Evolutionary conservation across 768 basidiomycete species (phyloP).

Genomic region (Kwoniella heveanensis): DNA sequence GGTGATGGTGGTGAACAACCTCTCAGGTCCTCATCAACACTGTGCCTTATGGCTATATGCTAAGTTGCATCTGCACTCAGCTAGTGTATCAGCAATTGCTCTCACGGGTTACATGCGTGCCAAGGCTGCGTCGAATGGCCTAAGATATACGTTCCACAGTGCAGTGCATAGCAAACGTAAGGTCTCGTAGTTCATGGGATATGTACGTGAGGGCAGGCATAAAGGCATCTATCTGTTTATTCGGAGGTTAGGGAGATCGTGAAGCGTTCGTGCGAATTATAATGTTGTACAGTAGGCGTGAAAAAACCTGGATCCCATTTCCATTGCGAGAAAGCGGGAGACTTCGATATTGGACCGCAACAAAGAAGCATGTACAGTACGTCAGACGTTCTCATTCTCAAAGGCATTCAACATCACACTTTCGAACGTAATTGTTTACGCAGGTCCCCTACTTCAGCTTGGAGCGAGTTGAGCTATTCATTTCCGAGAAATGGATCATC

Average conservation of each 20-base stretch:
- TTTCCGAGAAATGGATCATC: too few species aligned
- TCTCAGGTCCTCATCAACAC: constrained; percentile 9
- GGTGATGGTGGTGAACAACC: too few species aligned
- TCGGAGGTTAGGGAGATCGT: not conserved
- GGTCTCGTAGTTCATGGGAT: too few species aligned
- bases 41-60: not conserved
- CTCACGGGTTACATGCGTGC: too few species aligned
- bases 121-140: not conserved
- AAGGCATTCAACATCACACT: not conserved
- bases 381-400: not conserved
- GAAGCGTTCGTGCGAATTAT: not conserved
- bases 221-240: not conserved
- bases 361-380: too few species aligned
- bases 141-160: not conserved
- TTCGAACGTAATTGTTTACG: constrained; percentile 44
- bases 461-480: constrained; percentile 50
- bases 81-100: too few species aligned
- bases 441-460: constrained; percentile 50
- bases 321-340: too few species aligned
- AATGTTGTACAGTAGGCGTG: too few species aligned
- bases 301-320: too few species aligned
- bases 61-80: too few species aligned
- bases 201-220: not conserved
- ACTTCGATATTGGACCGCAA: too few species aligned
- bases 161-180: not conserved